Conservation (phyloP, 768 basidiomycete species). For the Coprinopsis marcescibilis region DNA sequence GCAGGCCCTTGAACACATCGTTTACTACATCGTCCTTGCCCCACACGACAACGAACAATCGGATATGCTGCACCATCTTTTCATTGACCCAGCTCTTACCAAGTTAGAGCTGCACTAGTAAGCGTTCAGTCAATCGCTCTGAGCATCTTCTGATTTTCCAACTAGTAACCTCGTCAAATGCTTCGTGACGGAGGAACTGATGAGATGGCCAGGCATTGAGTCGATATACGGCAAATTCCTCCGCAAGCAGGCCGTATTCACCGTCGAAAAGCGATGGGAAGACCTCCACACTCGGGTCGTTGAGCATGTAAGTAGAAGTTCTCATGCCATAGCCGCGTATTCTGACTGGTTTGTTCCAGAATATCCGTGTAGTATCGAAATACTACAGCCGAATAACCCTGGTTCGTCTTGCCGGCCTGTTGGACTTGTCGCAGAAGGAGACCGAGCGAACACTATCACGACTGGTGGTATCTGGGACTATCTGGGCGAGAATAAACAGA, state of each 20-base stretch:
- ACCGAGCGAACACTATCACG: slow-evolving; percentile 88
- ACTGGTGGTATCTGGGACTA: slow-evolving; percentile 85
- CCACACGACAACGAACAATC: slow-evolving; percentile 96
- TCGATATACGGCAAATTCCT: slow-evolving; percentile 81
- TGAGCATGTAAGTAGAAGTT: slow-evolving; percentile 71
- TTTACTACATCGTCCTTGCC: slow-evolving; percentile 90
- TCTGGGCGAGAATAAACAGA: slow-evolving; percentile 93
- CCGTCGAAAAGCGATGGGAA: slow-evolving; percentile 78
- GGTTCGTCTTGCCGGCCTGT: slow-evolving; percentile 72
- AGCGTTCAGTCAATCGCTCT: slow-evolving; percentile 15
- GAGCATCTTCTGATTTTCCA: slow-evolving; percentile 13
- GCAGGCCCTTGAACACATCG: slow-evolving; percentile 90
- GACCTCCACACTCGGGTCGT: slow-evolving; percentile 93
- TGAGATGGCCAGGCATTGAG: slow-evolving; percentile 96
- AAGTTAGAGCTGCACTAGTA: slow-evolving; percentile 87
- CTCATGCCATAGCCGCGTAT: neutral
- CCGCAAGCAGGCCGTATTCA: slow-evolving; percentile 77
- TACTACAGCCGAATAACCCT: slow-evolving; percentile 96
- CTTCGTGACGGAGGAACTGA: slow-evolving; percentile 87
- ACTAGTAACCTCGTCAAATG: slow-evolving; percentile 92
- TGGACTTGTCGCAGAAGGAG: slow-evolving; percentile 75
- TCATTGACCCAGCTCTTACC: slow-evolving; percentile 66
- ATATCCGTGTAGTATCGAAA: slow-evolving; percentile 87
- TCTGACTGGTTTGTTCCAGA: slow-evolving; percentile 42
- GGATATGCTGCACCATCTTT: slow-evolving; percentile 90